These are phyloP conservation scores for Pseudogymnoascus sp. DNA, from an alignment of 2,329 filamentous ascomycete species.

Conservation along the genomic window DNA sequence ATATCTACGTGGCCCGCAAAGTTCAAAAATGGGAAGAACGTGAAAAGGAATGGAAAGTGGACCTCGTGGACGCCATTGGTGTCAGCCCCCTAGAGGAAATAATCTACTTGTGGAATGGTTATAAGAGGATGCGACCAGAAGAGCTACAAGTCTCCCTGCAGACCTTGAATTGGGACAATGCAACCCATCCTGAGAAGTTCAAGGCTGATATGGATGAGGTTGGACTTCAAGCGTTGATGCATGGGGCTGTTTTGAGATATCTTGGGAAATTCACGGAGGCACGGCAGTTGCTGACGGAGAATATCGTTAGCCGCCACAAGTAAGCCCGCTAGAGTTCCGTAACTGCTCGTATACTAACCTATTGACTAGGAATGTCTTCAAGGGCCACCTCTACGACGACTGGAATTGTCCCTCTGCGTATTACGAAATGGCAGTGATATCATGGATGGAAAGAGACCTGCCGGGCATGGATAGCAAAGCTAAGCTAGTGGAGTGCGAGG, in stretches of 20 bases:
- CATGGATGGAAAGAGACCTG: slow-evolving; percentile 61
- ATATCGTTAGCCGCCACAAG: slow-evolving; percentile 62
- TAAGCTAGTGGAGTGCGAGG: slow-evolving; percentile 55
- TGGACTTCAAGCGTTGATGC: slow-evolving; percentile 60
- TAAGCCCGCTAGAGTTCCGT: slow-evolving; percentile 29
- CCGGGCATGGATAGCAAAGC: slow-evolving; percentile 29
- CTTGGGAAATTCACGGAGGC: slow-evolving; percentile 60
- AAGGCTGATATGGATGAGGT: slow-evolving; percentile 52
- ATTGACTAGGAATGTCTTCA: slow-evolving; percentile 36
- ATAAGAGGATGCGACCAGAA: slow-evolving; percentile 65
- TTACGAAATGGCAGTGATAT: slow-evolving; percentile 79
- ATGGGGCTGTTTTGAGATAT: slow-evolving; percentile 59
- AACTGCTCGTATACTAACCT: background rate
- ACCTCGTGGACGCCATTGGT: slow-evolving; percentile 74
- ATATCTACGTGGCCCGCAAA: slow-evolving; percentile 78
- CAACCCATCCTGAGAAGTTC: slow-evolving; percentile 42
- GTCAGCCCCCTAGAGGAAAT: slow-evolving; percentile 81
- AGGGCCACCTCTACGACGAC: slow-evolving; percentile 58
- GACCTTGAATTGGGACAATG: slow-evolving; percentile 60
- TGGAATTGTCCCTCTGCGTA: slow-evolving; percentile 68
- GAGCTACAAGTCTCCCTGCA: slow-evolving; percentile 59
- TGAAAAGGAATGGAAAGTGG: slow-evolving; percentile 58
- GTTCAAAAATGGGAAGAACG: slow-evolving; percentile 81
- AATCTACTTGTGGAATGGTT: slow-evolving; percentile 89
- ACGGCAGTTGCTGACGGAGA: slow-evolving; percentile 52